Evolutionary conservation across 495 filamentous ascomycete genomes (phyloP), one percentile per base, ranked within the genome.

Genomic region (Neurospora sp.): DNA sequence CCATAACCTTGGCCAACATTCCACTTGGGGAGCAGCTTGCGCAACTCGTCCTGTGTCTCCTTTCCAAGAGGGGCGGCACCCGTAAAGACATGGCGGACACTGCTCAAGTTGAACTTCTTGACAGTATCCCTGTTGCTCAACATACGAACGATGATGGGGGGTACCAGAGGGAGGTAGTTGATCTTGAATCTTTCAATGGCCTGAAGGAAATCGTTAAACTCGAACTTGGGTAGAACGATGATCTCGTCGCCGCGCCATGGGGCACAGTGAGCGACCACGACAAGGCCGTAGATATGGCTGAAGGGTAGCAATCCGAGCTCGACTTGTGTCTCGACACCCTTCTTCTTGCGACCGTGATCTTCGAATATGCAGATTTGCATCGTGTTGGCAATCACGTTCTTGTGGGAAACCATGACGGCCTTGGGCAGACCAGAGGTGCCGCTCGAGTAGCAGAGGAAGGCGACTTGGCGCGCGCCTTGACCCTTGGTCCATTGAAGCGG

Each of bases 351-450:
- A 5, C 77, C 74, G 1, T 81, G 75, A n/a, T 81, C 78, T 40
- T 95, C 91, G 73, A 83, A 89, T 14, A 84, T 79, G 20, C 77
- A 73, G 72, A 90, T 85, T 76, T 94, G 91, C 76, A 96, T 78
- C 1, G 88, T 86, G 76, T 97, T 97, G 39, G 93, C 89, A 69
- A 97, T 97, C 20, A 97, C 91, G 78, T 97, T 97, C 18, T 85
- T 82, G 81, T 97, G 94, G 16, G 93, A 91, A 74, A 97, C 93
- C 93, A 94, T 97, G 44, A 96, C 94, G 37, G 93, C 94, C 93
- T 97, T 97, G 91, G 94, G 94, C 68, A 97, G 80, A 10, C 94
- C 94, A 41, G 93, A 96, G 14, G 94, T 97, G 22, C 94, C 94
- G 80, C 91, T 94, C 0, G 93, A 96, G 80, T 94, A 97, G 84